Conservation (phyloP, 2,329 filamentous ascomycete species). For the Intubia oerlemansii region DNA sequence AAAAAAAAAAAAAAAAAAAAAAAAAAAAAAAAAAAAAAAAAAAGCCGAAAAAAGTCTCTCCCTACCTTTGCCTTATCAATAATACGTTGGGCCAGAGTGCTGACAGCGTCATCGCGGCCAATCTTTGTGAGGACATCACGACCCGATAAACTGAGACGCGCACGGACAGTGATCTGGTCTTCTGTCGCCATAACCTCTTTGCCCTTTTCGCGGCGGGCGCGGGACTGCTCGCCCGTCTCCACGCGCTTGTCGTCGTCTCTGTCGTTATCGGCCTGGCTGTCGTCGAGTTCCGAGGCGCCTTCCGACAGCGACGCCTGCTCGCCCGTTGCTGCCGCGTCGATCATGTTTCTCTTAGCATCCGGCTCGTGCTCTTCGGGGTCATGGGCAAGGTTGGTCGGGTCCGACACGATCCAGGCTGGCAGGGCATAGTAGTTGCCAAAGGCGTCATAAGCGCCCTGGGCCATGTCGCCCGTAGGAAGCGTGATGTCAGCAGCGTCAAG, state of each 20-base stretch:
- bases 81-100: slow-evolving; percentile 38
- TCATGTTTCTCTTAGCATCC: slow-evolving; percentile 11
- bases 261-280: slow-evolving; percentile 5
- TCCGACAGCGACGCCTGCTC: background rate
- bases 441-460: slow-evolving; percentile 50
- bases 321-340: background rate
- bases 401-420: slow-evolving; percentile 45
- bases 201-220: slow-evolving; percentile 24
- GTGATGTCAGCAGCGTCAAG: slow-evolving; percentile 60
- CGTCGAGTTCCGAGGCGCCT: background rate
- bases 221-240: background rate
- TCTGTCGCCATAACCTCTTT: slow-evolving; percentile 19
- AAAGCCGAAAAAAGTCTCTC: background rate
- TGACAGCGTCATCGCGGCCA: slow-evolving; percentile 39
- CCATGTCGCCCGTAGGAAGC: slow-evolving; percentile 49
- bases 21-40: background rate
- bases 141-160: slow-evolving; percentile 43
- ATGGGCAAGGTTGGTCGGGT: slow-evolving; percentile 35
- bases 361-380: slow-evolving; percentile 7
- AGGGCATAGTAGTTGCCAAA: slow-evolving; percentile 49
- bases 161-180: slow-evolving; percentile 30
- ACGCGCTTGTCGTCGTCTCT: slow-evolving; percentile 3
- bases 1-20: background rate
- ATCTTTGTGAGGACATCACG: slow-evolving; percentile 40
- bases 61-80: slow-evolving; percentile 38